Conservation (phyloP, 73 alveolate genomes). For the Paramecium pentaurelia region DNA sequence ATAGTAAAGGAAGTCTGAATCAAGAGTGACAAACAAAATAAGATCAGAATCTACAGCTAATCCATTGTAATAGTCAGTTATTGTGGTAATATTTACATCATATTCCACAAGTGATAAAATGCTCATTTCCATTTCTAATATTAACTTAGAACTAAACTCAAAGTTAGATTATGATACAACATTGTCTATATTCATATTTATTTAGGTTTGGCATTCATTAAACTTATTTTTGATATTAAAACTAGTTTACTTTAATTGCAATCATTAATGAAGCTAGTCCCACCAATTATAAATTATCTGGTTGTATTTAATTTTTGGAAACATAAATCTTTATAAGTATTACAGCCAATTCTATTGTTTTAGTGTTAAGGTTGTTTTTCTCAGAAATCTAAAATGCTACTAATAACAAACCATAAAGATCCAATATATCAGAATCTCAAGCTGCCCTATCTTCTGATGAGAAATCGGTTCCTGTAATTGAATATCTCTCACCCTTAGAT, state of each 20-base stretch:
- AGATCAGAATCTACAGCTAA: neutral
- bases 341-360: neutral
- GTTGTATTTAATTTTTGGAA: neutral
- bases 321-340: neutral
- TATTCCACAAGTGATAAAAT: neutral
- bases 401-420: neutral
- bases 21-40: slow-evolving; percentile 8
- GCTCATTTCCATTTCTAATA: neutral
- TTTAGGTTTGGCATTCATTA: neutral
- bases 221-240: neutral
- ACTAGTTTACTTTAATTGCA: neutral
- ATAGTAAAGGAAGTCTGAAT: neutral
- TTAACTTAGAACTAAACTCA: neutral
- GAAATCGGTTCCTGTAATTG: neutral
- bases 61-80: slow-evolving; percentile 16
- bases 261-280: neutral
- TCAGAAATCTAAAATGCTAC: neutral
- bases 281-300: neutral
- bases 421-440: neutral
- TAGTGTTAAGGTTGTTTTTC: neutral
- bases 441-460: neutral
- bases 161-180: neutral
- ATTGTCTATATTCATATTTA: neutral
- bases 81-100: neutral
- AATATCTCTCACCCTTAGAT: neutral